These are phyloP conservation scores for Fusarium sp. DNA, from an alignment of 2,329 filamentous ascomycete species.

Conservation along the genomic window DNA sequence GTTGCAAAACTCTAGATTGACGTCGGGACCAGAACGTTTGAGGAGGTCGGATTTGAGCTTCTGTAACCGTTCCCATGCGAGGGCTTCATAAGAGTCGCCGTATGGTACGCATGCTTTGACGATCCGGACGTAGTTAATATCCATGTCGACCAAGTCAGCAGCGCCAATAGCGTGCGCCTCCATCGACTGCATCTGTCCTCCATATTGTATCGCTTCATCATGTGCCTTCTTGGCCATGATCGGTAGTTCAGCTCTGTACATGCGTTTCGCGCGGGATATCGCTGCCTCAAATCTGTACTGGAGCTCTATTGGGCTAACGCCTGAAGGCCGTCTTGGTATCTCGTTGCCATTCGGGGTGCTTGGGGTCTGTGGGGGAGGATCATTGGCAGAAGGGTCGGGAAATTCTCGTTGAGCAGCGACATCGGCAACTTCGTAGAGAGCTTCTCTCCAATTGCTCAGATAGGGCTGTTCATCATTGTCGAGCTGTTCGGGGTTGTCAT, in stretches of 20 bases:
- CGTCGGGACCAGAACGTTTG: background rate
- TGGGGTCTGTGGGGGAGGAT: background rate
- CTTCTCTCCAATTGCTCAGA: constrained; percentile 8
- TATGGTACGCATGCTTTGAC: constrained; percentile 8
- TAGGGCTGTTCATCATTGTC: background rate
- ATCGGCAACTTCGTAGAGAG: constrained; percentile 16
- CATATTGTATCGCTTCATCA: constrained; percentile 17
- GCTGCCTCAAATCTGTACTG: constrained; percentile 15
- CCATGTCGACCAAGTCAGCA: constrained; percentile 3
- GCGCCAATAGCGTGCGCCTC: background rate
- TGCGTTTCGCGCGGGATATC: constrained; percentile 5
- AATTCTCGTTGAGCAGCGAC: constrained; percentile 9
- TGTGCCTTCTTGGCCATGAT: constrained; percentile 24
- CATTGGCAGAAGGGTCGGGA: background rate
- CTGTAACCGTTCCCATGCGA: constrained; percentile 11
- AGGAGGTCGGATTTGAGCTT: constrained; percentile 3
- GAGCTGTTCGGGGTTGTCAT: constrained; percentile 7
- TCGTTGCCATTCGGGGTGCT: background rate
- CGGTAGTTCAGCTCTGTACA: constrained; percentile 7
- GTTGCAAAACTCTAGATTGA: background rate
- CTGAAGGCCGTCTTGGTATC: background rate
- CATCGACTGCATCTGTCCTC: background rate
- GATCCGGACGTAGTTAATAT: constrained; percentile 16
- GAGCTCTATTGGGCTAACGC: constrained; percentile 5
- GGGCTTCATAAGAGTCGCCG: constrained; percentile 2